phyloP scores from a whole-genome alignment of 768 basidiomycete species.

The Termitomyces sp. region DNA sequence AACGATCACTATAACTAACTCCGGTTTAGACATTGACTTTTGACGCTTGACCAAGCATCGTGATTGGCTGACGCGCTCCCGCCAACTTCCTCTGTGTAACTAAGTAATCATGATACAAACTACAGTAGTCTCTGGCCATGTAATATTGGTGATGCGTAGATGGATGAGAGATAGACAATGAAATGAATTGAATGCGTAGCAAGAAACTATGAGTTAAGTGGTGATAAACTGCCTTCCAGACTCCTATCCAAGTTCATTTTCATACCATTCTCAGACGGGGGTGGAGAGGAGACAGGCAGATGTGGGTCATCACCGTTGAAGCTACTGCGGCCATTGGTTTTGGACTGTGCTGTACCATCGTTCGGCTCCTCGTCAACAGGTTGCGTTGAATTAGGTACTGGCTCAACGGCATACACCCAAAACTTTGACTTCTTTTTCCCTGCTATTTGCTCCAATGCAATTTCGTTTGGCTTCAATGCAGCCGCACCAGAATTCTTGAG shows the following conservation, averaged over 20 bases:
- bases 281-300: not conserved
- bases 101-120: not conserved
- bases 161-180: constrained; percentile 2
- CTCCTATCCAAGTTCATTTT: constrained; percentile 24
- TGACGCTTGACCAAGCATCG: not conserved
- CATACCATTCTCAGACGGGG: constrained; percentile 11
- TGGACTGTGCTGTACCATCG: constrained; percentile 6
- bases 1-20: not conserved
- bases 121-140: not conserved
- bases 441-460: constrained; percentile 68
- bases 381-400: constrained; percentile 34
- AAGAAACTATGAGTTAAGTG: constrained; percentile 25
- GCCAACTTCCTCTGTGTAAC: not conserved
- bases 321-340: constrained; percentile 4
- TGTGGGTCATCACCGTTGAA: constrained; percentile 11
- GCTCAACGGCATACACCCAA: constrained; percentile 87
- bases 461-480: constrained; percentile 64
- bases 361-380: constrained; percentile 12
- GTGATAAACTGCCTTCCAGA: constrained; percentile 39
- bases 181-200: not conserved
- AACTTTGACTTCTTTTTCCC: constrained; percentile 85
- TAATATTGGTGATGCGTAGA: constrained; percentile 4
- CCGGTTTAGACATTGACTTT: not conserved
- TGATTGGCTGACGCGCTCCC: constrained; percentile 5
- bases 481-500: constrained; percentile 56